A percentile compares a stretch with the other conserved stretches of the same genome.
These are phyloP conservation scores for Fusarium tuaranense DNA, from an alignment of 2,329 filamentous ascomycete species.

Conservation along the genomic window DNA sequence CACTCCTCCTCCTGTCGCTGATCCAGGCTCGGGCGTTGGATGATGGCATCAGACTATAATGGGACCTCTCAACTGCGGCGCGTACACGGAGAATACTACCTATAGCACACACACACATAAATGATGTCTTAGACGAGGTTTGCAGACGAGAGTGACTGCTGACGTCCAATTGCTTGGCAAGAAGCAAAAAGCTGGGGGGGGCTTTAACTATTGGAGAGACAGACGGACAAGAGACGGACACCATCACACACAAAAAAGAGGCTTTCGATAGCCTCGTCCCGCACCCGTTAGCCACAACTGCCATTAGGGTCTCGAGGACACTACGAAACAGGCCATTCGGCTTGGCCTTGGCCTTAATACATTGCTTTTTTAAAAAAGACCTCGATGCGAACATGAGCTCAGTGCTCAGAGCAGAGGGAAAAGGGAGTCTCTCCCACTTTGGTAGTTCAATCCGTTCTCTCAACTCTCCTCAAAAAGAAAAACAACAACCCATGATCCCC, in stretches of 20 bases:
- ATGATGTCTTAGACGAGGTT: constrained; percentile 5
- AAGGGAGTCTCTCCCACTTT: constrained; percentile 19
- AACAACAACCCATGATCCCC: constrained; percentile 27
- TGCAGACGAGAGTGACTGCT: neutral
- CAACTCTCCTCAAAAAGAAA: neutral
- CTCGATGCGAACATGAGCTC: constrained; percentile 13
- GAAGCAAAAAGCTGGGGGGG: constrained; percentile 26
- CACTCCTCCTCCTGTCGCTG: neutral
- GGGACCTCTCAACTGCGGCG: constrained; percentile 14
- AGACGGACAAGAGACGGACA: neutral
- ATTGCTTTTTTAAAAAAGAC: neutral
- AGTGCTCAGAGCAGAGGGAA: constrained; percentile 4
- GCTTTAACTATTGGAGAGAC: neutral
- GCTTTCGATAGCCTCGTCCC: constrained; percentile 10
- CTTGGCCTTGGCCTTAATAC: constrained; percentile 12
- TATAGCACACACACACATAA: neutral
- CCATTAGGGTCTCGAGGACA: constrained; percentile 1
- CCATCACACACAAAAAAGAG: neutral
- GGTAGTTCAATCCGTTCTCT: constrained; percentile 17
- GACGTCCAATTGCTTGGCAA: constrained; percentile 16
- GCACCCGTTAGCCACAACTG: constrained; percentile 34
- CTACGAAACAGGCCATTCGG: constrained; percentile 7
- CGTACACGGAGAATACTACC: constrained; percentile 5
- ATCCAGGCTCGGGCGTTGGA: no score
- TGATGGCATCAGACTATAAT: constrained; percentile 7